Evolutionary conservation across 306 rosid species (phyloP).

Genomic region (Vigna mungo): DNA sequence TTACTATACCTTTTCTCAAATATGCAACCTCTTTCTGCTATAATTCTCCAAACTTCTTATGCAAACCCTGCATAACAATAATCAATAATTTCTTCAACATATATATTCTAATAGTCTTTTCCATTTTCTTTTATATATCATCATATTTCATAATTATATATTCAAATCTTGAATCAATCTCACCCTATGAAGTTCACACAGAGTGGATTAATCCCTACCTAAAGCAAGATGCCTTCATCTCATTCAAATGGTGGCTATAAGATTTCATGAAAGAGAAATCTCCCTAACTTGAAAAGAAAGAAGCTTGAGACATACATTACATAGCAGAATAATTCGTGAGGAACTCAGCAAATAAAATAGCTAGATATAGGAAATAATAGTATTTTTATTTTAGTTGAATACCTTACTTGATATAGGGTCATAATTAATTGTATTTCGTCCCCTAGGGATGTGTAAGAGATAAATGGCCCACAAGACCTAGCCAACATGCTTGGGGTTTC

Average conservation of each 20-base stretch:
- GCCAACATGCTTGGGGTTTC: conserved; percentile 24
- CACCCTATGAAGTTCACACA: no score
- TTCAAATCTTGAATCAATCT: no score
- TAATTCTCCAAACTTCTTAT: no score
- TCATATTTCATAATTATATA: no score
- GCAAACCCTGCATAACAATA: no score
- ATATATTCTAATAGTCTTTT: no score
- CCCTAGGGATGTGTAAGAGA: not conserved
- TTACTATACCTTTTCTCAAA: no score
- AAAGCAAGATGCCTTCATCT: not conserved
- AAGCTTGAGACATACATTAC: not conserved
- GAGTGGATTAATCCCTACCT: no score
- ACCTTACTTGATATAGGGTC: conserved; percentile 1
- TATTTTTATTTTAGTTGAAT: conserved; percentile 2
- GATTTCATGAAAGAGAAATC: not conserved
- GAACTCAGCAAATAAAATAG: not conserved
- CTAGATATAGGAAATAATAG: not conserved
- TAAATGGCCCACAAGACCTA: conserved; percentile 38
- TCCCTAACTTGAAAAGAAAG: conserved; percentile 5
- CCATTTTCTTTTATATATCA: no score
- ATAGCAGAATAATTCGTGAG: not conserved
- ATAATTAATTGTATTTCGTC: conserved; percentile 26
- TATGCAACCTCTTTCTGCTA: no score
- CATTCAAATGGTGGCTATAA: not conserved
- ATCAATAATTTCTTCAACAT: no score